Percentiles rank a stretch among this genome's conserved stretches.
These are phyloP conservation scores for Drechslera avenae DNA, from an alignment of 2,329 filamentous ascomycete species.

Conservation along the genomic window DNA sequence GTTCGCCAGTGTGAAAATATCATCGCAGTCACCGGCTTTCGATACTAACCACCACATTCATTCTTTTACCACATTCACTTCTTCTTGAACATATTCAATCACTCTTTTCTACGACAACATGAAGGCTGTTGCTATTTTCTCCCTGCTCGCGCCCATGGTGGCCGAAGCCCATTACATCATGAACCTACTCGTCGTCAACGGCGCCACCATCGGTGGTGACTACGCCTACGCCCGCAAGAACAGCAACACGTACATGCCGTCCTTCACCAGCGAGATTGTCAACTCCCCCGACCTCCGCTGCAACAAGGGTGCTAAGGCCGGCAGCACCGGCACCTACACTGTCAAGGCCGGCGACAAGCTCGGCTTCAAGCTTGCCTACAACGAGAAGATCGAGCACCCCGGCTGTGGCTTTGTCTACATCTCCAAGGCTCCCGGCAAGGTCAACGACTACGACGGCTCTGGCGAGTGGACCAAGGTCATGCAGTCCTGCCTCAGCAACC, in stretches of 20 bases:
- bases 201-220: slow-evolving; percentile 36
- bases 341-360: slow-evolving; percentile 56
- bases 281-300: slow-evolving; percentile 44
- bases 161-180: slow-evolving; percentile 46
- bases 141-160: slow-evolving; percentile 33
- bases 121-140: slow-evolving; percentile 36
- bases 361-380: slow-evolving; percentile 58
- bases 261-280: slow-evolving; percentile 38
- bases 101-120: slow-evolving; percentile 25
- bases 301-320: slow-evolving; percentile 43
- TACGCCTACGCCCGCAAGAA: slow-evolving; percentile 46
- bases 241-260: slow-evolving; percentile 44
- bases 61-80: slow-evolving; percentile 14
- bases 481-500: slow-evolving; percentile 39
- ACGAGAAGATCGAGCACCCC: slow-evolving; percentile 53
- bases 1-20: background rate
- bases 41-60: slow-evolving; percentile 11
- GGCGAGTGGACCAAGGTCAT: slow-evolving; percentile 50
- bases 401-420: slow-evolving; percentile 48
- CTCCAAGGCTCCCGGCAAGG: slow-evolving; percentile 63
- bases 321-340: slow-evolving; percentile 44
- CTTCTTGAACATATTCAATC: slow-evolving; percentile 13
- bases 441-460: slow-evolving; percentile 71
- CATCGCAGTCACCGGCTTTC: slow-evolving; percentile 13
- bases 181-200: slow-evolving; percentile 45